Conservation (phyloP, 305 asterid species). For the Rubia peregrina region DNA sequence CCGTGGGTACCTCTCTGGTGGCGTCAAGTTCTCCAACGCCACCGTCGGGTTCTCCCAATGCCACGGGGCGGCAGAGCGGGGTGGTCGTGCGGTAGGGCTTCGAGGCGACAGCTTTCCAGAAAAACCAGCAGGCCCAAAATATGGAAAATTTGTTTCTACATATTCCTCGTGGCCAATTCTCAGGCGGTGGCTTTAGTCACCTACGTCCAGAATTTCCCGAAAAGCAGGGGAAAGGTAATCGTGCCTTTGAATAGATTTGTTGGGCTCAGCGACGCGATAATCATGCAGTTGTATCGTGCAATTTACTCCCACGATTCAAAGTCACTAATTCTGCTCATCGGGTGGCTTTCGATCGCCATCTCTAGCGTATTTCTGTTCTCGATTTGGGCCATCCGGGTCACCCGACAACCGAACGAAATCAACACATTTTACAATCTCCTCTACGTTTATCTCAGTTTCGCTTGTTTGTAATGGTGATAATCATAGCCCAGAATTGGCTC, state of each 20-base stretch:
- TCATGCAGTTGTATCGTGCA: constrained; percentile 43
- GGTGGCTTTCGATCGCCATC: constrained; percentile 54
- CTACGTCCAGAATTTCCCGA: constrained; percentile 59
- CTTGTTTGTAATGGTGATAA: no score
- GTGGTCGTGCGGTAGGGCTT: constrained; percentile 35
- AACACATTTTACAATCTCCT: no score
- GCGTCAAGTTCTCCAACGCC: no score
- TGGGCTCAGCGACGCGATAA: constrained; percentile 55
- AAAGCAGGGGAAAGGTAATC: constrained; percentile 43
- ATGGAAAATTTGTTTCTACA: constrained; percentile 57
- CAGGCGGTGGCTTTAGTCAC: constrained; percentile 31
- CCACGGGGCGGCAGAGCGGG: no score
- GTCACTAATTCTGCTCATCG: constrained; percentile 40
- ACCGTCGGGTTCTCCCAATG: no score
- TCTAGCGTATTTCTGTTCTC: constrained; percentile 34
- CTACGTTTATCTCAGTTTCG: no score
- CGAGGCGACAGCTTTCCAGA: constrained; percentile 46
- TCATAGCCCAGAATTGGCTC: no score
- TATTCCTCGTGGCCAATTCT: constrained; percentile 54
- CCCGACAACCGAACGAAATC: not conserved
- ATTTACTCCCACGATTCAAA: constrained; percentile 32
- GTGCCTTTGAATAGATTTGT: constrained; percentile 48
- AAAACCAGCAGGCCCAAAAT: constrained; percentile 25
- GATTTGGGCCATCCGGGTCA: constrained; percentile 31
- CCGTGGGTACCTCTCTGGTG: no score